phyloP scores from a whole-genome alignment of 2,329 filamentous ascomycete species.

The Fusarium goolgardi region DNA sequence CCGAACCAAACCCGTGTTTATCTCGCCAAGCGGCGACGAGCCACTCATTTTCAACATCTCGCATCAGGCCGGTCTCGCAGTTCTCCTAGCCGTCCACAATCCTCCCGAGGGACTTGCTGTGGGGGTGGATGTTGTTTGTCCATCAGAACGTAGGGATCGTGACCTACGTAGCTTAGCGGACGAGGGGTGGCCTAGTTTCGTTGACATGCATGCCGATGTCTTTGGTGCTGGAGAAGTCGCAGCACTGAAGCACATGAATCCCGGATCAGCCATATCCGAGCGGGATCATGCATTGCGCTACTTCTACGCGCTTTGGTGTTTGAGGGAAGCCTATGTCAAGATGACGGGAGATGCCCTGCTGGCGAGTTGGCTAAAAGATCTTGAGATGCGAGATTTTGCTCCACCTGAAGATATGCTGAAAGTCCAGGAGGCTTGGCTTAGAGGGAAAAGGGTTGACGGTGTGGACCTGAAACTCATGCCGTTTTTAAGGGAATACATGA shows the following conservation, averaged over 20 bases:
- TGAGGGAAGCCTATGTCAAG: slow-evolving; percentile 86
- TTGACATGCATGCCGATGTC: slow-evolving; percentile 78
- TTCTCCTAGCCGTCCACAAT: slow-evolving; percentile 66
- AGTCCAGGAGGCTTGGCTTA: slow-evolving; percentile 50
- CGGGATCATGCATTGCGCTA: slow-evolving; percentile 70
- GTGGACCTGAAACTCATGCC: slow-evolving; percentile 53
- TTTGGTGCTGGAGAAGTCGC: slow-evolving; percentile 71
- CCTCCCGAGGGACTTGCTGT: slow-evolving; percentile 59
- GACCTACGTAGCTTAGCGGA: slow-evolving; percentile 67
- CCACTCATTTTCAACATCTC: slow-evolving; percentile 78
- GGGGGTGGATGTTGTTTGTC: slow-evolving; percentile 81
- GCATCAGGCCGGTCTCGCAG: slow-evolving; percentile 81
- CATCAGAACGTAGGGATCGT: slow-evolving; percentile 73
- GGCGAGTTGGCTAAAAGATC: slow-evolving; percentile 75
- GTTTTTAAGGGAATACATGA: slow-evolving; percentile 65
- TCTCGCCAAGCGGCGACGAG: slow-evolving; percentile 60
- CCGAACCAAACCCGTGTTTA: slow-evolving; percentile 66
- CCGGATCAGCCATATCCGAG: slow-evolving; percentile 41
- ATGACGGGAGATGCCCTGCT: slow-evolving; percentile 82
- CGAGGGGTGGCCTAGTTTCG: slow-evolving; percentile 73
- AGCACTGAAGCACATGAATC: slow-evolving; percentile 65
- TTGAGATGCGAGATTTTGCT: slow-evolving; percentile 75
- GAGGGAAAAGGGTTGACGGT: slow-evolving; percentile 49
- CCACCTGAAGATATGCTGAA: slow-evolving; percentile 58
- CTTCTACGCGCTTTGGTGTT: slow-evolving; percentile 83